Conservation (phyloP, 331 rosid genomes). For the Rosa hybrid region DNA sequence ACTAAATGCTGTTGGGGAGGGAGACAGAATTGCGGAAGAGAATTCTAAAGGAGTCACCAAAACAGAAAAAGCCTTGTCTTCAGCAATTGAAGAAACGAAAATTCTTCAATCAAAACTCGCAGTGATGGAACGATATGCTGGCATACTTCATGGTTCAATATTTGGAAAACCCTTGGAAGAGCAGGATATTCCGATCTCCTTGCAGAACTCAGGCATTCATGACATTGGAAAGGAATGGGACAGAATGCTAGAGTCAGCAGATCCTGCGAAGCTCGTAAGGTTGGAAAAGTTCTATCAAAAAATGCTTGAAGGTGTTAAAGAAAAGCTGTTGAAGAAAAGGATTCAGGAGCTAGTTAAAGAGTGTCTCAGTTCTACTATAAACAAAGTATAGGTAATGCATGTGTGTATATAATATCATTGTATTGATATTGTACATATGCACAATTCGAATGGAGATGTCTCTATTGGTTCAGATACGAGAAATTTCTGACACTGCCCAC, state of each 20-base stretch:
- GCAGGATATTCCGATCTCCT: conserved; percentile 63
- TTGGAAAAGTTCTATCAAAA: conserved; percentile 63
- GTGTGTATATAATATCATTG: background rate
- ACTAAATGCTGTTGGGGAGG: conserved; percentile 21
- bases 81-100: conserved; percentile 59
- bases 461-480: too few species aligned
- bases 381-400: background rate
- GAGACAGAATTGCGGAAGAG: conserved; percentile 11
- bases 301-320: conserved; percentile 72
- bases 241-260: conserved; percentile 73
- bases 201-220: conserved; percentile 48
- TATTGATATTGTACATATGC: background rate
- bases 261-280: conserved; percentile 52
- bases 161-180: conserved; percentile 81
- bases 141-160: conserved; percentile 75
- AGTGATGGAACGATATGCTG: conserved; percentile 63
- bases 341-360: conserved; percentile 58
- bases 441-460: background rate
- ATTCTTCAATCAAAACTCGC: conserved; percentile 63
- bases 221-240: conserved; percentile 89
- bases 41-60: conserved; percentile 41
- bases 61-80: conserved; percentile 46
- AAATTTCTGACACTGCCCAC: too few species aligned
- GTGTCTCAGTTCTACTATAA: conserved; percentile 40
- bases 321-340: conserved; percentile 71